Percentiles rank a stretch among this genome's conserved stretches.
These are phyloP conservation scores for Solanum medicagineum DNA, from an alignment of 257 asterid genomes.

Conservation along the genomic window DNA sequence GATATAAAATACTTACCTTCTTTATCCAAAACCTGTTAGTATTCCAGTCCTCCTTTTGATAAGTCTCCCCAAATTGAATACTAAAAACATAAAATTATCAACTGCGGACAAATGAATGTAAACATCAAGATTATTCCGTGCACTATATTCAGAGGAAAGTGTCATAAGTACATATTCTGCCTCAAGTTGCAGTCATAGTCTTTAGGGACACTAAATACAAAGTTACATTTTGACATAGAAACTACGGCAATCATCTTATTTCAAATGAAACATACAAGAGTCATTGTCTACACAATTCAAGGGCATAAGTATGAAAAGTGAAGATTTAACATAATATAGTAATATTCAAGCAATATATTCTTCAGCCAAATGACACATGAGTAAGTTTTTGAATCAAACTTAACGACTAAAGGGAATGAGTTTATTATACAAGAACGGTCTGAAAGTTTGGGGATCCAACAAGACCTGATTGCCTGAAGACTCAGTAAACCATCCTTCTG, in stretches of 20 bases:
- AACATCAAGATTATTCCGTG: not conserved
- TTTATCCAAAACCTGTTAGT: not conserved
- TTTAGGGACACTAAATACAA: not conserved
- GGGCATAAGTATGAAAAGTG: not conserved
- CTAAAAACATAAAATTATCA: not conserved
- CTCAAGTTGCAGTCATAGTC: not conserved
- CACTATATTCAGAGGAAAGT: not conserved
- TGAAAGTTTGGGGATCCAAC: not conserved
- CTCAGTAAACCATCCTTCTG: conserved; percentile 74
- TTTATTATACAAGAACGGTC: not conserved
- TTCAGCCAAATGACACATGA: not conserved
- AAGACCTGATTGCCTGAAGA: conserved; percentile 67
- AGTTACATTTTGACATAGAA: not conserved
- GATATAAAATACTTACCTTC: not conserved
- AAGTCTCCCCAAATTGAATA: not conserved
- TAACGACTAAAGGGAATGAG: not conserved
- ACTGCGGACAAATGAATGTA: not conserved
- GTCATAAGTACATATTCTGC: not conserved
- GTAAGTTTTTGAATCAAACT: not conserved
- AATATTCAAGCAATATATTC: not conserved
- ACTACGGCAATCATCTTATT: not conserved
- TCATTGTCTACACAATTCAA: not conserved
- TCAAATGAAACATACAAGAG: not conserved
- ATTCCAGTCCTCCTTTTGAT: not conserved
- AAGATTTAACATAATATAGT: not conserved